phyloP scores from a whole-genome alignment of 352 stramenopile species.

The Phytophthora ohioensis region DNA sequence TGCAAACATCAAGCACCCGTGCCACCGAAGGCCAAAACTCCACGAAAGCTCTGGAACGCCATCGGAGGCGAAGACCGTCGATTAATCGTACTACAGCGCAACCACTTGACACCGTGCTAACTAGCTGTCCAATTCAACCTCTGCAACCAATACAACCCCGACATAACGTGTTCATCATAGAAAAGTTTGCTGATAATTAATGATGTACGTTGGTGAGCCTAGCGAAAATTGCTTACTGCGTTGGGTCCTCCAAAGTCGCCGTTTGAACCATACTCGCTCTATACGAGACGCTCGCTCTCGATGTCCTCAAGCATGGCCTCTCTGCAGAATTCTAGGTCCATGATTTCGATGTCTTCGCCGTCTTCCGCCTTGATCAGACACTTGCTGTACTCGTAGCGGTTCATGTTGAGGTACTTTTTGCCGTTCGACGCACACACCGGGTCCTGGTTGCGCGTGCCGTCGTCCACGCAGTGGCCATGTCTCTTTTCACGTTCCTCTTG shows the following conservation, averaged over 20 bases:
- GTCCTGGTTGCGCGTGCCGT: conserved; percentile 53
- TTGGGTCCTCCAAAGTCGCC: neutral
- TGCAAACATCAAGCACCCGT: conserved; percentile 69
- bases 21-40: conserved; percentile 65
- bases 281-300: conserved; percentile 29
- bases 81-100: conserved; percentile 74
- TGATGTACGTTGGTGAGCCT: conserved; percentile 1
- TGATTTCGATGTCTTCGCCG: conserved; percentile 37
- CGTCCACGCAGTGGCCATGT: conserved; percentile 35
- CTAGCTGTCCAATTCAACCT: neutral
- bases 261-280: neutral
- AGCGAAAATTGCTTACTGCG: neutral
- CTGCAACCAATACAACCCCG: neutral
- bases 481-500: conserved; percentile 33
- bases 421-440: conserved; percentile 63
- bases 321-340: conserved; percentile 52
- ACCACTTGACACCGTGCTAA: conserved; percentile 44
- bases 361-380: conserved; percentile 47
- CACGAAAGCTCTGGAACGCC: conserved; percentile 79
- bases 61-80: conserved; percentile 79
- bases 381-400: conserved; percentile 60
- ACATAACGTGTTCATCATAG: conserved; percentile 3
- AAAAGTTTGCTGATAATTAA: conserved; percentile 15
- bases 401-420: conserved; percentile 60
- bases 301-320: conserved; percentile 42